These are phyloP conservation scores for Marchantia paleacea DNA, from an alignment of 225 moss, liverwort and hornwort species.

Conservation along the genomic window DNA sequence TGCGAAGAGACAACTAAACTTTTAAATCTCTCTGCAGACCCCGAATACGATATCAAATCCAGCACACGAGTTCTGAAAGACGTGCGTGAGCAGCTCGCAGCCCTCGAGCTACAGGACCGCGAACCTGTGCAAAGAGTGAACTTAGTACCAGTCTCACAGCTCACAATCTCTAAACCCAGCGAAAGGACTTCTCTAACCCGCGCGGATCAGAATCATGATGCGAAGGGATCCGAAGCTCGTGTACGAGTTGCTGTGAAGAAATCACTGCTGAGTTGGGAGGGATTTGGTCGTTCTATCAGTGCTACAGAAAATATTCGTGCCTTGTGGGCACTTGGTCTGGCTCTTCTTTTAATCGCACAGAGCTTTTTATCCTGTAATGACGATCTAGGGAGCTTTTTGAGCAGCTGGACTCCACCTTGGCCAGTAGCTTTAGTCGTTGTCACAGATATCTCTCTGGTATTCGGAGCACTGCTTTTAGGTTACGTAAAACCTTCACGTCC, in stretches of 20 bases:
- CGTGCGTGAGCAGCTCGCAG: slow-evolving; percentile 20
- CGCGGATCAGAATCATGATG: slow-evolving; percentile 1
- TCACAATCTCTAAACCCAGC: neutral
- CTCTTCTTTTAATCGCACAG: slow-evolving; percentile 38
- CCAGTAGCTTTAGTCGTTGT: slow-evolving; percentile 58
- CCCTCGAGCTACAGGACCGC: slow-evolving; percentile 17
- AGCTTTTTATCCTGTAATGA: slow-evolving; percentile 16
- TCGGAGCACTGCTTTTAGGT: slow-evolving; percentile 51
- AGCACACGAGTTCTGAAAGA: slow-evolving; percentile 27
- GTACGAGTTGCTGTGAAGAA: neutral
- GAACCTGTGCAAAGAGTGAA: slow-evolving; percentile 4
- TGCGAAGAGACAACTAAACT: too few relatives aligned
- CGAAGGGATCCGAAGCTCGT: neutral
- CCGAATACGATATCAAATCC: slow-evolving; percentile 17
- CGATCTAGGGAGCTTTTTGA: slow-evolving; percentile 28
- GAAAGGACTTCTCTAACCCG: neutral
- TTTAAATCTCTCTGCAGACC: neutral
- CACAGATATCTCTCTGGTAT: slow-evolving; percentile 59
- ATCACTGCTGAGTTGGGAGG: slow-evolving; percentile 26
- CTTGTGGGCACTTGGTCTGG: slow-evolving; percentile 41
- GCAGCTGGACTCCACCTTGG: slow-evolving; percentile 53
- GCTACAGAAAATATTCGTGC: slow-evolving; percentile 37
- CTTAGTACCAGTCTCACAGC: neutral
- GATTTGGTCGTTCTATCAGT: slow-evolving; percentile 30
- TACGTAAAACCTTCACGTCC: slow-evolving; percentile 35